Evolutionary conservation across 108 stramenopile species (phyloP).

Genomic region (Nitzschia sp.): DNA sequence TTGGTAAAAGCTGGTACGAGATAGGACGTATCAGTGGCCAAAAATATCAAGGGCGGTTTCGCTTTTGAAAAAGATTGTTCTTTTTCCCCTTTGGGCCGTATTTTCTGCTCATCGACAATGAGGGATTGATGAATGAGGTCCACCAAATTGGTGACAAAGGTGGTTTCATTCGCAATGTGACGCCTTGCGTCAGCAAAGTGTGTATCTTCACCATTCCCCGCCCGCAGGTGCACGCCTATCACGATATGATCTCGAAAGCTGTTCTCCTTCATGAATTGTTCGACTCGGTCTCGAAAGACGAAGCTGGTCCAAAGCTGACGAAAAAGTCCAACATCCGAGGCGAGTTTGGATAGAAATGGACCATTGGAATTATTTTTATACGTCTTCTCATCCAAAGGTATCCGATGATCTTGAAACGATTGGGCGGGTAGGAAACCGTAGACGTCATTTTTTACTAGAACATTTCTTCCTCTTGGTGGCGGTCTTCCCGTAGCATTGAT

Average conservation of each 20-base stretch:
- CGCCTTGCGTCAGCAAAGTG: constrained; percentile 40
- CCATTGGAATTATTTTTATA: background rate
- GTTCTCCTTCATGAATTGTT: constrained; percentile 32
- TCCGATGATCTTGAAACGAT: constrained; percentile 36
- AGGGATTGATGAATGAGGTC: background rate
- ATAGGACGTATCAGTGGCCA: constrained; percentile 53
- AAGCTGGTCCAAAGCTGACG: constrained; percentile 22
- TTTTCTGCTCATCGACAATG: background rate
- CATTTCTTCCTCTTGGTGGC: background rate
- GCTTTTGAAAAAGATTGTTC: constrained; percentile 7
- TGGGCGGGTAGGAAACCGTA: constrained; percentile 48
- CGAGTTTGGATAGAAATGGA: constrained; percentile 21
- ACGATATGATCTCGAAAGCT: constrained; percentile 41
- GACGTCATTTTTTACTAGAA: constrained; percentile 53
- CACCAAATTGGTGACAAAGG: constrained; percentile 23
- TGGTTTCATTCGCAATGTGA: constrained; percentile 19
- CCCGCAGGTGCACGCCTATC: constrained; percentile 50
- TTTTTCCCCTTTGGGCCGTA: background rate
- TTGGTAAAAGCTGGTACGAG: constrained; percentile 34
- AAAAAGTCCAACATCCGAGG: constrained; percentile 45
- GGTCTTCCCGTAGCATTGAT: background rate
- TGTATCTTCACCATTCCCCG: constrained; percentile 48
- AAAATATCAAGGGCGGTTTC: constrained; percentile 40
- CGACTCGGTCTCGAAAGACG: constrained; percentile 20
- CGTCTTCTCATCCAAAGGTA: constrained; percentile 9